Conservation (phyloP, 2,329 filamentous ascomycete species). For the Aquanectria penicillioides region DNA sequence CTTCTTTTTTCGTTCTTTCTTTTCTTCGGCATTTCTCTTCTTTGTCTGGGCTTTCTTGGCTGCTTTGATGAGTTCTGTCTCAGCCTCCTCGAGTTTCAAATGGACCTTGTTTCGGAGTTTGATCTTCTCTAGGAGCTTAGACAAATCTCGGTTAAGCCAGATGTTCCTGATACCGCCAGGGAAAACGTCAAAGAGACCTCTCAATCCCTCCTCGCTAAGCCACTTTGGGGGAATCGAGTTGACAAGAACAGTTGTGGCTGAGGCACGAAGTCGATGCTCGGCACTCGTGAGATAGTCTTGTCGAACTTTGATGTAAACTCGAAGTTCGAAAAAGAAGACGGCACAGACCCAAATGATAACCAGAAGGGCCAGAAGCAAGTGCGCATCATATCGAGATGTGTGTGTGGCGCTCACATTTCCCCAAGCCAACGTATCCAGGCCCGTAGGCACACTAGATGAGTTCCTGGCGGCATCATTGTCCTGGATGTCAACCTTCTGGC, state of each 20-base stretch:
- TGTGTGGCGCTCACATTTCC: constrained; percentile 79
- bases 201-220: constrained; percentile 84
- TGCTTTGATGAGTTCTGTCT: constrained; percentile 83
- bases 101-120: constrained; percentile 78
- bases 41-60: constrained; percentile 85
- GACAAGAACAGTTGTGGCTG: constrained; percentile 94
- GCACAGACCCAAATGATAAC: constrained; percentile 87
- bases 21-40: constrained; percentile 70
- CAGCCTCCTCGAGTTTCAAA: constrained; percentile 77
- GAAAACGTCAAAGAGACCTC: constrained; percentile 92
- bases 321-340: constrained; percentile 86
- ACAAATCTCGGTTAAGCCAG: constrained; percentile 94
- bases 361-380: constrained; percentile 80
- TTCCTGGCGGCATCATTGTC: constrained; percentile 44
- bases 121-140: constrained; percentile 85
- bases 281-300: constrained; percentile 96
- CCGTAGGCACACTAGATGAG: constrained; percentile 52
- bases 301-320: constrained; percentile 89
- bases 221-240: constrained; percentile 91
- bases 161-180: constrained; percentile 95
- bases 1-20: constrained; percentile 65
- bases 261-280: constrained; percentile 91
- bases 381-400: constrained; percentile 81
- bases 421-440: constrained; percentile 87
- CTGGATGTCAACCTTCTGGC: constrained; percentile 60